Evolutionary conservation across 345 rosid species (phyloP).

Genomic region (Gossypium herbaceum): DNA sequence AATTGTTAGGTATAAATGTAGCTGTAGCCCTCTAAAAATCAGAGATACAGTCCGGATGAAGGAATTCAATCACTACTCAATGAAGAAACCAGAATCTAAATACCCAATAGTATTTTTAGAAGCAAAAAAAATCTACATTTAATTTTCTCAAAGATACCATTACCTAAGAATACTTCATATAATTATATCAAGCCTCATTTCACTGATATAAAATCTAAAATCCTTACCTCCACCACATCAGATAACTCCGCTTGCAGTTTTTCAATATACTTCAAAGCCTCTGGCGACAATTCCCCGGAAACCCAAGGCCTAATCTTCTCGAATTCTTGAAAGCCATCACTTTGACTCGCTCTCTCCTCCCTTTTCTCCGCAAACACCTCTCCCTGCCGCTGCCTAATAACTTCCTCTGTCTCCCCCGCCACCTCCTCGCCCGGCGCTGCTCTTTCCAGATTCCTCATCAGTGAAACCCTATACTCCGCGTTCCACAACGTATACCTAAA

Average conservation of each 20-base stretch:
- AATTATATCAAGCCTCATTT: not conserved
- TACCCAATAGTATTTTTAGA: not conserved
- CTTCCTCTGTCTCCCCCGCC: conserved; percentile 22
- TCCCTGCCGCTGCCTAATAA: conserved; percentile 3
- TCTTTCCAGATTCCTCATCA: conserved; percentile 66
- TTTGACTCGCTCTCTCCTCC: conserved; percentile 25
- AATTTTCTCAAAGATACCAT: not conserved
- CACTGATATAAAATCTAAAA: conserved; percentile 16
- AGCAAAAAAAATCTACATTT: not conserved
- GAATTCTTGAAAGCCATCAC: conserved; percentile 36
- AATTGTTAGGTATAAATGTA: not conserved
- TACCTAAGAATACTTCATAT: not conserved
- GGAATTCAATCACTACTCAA: not conserved
- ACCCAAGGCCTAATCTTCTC: conserved; percentile 50
- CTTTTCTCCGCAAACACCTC: conserved; percentile 29
- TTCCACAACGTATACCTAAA: conserved; percentile 89
- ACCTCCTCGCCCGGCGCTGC: conserved; percentile 25
- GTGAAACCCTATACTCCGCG: conserved; percentile 79
- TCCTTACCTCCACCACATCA: conserved; percentile 48
- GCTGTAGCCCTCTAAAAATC: not conserved
- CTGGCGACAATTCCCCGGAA: conserved; percentile 62
- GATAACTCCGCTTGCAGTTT: conserved; percentile 61
- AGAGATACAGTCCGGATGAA: not conserved
- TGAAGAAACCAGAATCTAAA: not conserved
- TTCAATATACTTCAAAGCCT: conserved; percentile 63